Conservation (phyloP, 257 asterid species). For the Plectranthus barbatus region DNA sequence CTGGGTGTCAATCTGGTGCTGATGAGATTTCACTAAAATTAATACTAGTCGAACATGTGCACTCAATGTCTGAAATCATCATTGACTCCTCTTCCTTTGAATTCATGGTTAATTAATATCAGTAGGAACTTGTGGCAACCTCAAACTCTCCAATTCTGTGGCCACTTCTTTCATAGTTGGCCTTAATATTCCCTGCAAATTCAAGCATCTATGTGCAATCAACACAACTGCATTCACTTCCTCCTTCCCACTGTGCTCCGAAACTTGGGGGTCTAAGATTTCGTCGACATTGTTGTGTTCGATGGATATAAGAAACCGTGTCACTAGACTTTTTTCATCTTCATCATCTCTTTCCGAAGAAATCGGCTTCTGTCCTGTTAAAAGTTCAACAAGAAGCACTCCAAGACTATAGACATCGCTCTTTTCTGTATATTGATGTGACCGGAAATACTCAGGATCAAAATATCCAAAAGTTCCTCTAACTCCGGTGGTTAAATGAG, state of each 20-base stretch:
- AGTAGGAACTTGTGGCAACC: background rate
- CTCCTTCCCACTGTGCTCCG: background rate
- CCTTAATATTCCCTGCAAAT: conserved; percentile 3
- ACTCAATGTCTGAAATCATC: background rate
- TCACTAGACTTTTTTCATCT: too few relatives aligned
- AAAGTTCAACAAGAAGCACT: too few relatives aligned
- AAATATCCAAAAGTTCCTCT: conserved; percentile 23
- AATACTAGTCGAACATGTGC: background rate
- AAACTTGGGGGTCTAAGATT: background rate
- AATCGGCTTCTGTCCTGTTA: too few relatives aligned
- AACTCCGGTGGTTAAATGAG: conserved; percentile 15
- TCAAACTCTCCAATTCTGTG: background rate
- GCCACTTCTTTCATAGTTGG: conserved; percentile 15
- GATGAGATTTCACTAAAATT: too few relatives aligned
- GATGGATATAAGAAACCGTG: background rate
- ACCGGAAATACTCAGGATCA: background rate
- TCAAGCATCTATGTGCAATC: conserved; percentile 8
- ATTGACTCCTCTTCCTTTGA: background rate
- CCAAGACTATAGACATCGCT: background rate
- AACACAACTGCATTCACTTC: background rate
- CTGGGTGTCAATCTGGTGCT: too few relatives aligned
- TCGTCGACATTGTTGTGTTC: background rate
- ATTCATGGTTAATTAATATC: background rate
- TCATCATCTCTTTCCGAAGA: too few relatives aligned
- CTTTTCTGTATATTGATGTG: background rate